phyloP scores from a whole-genome alignment of 2,329 filamentous ascomycete genomes.

The Calonectria naviculata region DNA sequence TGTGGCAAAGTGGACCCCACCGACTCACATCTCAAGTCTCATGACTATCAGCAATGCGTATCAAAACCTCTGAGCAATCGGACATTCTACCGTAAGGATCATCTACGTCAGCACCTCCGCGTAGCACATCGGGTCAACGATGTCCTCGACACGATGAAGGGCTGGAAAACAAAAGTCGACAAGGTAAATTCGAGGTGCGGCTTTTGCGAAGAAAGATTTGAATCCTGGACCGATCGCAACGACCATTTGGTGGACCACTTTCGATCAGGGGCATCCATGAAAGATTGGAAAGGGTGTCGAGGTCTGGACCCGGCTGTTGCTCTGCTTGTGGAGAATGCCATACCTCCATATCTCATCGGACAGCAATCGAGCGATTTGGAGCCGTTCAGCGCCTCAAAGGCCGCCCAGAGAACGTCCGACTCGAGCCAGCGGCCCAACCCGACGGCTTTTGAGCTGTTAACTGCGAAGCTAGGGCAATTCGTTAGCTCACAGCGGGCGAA shows the following conservation, averaged over 20 bases:
- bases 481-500: neutral
- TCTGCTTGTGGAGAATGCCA: neutral
- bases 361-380: neutral
- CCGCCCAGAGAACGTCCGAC: neutral
- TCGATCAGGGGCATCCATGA: neutral
- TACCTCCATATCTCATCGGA: neutral
- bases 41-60: neutral
- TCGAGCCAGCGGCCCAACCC: neutral
- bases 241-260: neutral
- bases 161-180: neutral
- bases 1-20: neutral
- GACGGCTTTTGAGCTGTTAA: neutral
- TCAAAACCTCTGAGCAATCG: neutral
- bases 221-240: neutral
- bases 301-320: neutral
- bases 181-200: neutral
- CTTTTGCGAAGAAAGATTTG: neutral
- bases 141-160: neutral
- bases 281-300: neutral
- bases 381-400: neutral
- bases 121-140: neutral
- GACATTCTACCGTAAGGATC: neutral
- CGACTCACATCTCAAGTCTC: neutral
- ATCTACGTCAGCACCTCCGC: neutral
- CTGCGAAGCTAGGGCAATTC: neutral